phyloP scores from a whole-genome alignment of 1,284 basidiomycete species.

The Marasmius oreades region DNA sequence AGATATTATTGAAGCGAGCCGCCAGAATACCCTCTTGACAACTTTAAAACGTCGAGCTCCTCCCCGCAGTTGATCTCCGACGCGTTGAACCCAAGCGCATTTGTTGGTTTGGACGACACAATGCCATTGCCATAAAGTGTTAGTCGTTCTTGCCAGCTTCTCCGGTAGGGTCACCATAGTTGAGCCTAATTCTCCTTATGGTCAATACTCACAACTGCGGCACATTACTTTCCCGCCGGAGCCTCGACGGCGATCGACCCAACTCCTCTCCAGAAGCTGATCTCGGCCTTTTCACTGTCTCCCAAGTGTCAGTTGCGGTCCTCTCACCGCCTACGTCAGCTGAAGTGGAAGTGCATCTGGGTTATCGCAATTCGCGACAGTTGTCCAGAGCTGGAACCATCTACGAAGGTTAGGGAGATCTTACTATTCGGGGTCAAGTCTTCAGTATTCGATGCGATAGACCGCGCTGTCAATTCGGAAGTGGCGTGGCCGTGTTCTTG shows the following conservation, averaged over 20 bases:
- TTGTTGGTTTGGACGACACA: conserved; percentile 1
- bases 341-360: background rate
- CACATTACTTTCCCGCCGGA: background rate
- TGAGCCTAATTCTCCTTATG: background rate
- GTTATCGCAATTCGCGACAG: too few relatives aligned
- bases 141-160: conserved; percentile 3
- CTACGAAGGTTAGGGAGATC: conserved; percentile 1
- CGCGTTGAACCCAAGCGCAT: background rate
- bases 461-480: background rate
- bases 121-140: background rate
- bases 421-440: background rate
- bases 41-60: background rate
- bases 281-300: background rate
- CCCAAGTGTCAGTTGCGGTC: background rate
- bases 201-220: background rate
- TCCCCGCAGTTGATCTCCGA: conserved; percentile 5
- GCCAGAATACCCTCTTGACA: too few relatives aligned
- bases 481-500: too few relatives aligned
- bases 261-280: background rate
- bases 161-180: background rate
- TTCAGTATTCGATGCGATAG: background rate
- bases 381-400: background rate
- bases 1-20: too few relatives aligned
- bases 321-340: background rate
- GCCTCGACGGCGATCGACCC: background rate